These are phyloP conservation scores for Thielaviopsis musarum DNA, from an alignment of 2,329 filamentous ascomycete species.

Conservation along the genomic window DNA sequence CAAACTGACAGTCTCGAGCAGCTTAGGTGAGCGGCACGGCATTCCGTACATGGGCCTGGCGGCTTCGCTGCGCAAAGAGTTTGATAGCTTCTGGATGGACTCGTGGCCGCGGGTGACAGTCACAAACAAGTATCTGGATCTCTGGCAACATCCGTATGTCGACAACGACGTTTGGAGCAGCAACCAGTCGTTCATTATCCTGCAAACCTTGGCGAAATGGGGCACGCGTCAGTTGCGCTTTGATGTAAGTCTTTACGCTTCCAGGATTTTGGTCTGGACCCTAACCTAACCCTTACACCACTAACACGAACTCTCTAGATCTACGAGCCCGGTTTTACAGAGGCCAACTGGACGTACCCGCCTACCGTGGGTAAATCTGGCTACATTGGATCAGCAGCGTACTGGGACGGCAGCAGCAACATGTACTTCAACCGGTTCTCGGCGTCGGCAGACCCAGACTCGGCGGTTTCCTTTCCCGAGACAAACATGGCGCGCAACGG, in stretches of 20 bases:
- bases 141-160: background rate
- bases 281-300: background rate
- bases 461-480: constrained; percentile 5
- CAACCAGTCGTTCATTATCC: constrained; percentile 4
- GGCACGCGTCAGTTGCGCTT: constrained; percentile 12
- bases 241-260: too few species aligned
- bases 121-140: background rate
- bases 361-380: constrained; percentile 22
- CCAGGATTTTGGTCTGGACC: too few species aligned
- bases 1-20: constrained; percentile 24
- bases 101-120: constrained; percentile 3
- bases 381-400: constrained; percentile 25
- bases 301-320: constrained; percentile 1
- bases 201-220: constrained; percentile 9
- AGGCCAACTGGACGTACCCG: constrained; percentile 26
- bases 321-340: constrained; percentile 23
- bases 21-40: constrained; percentile 24
- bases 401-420: constrained; percentile 5
- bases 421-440: background rate
- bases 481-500: constrained; percentile 18
- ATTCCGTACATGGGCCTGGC: constrained; percentile 22
- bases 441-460: background rate
- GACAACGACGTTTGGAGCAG: constrained; percentile 7
- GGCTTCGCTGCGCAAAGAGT: constrained; percentile 1
- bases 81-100: constrained; percentile 7